These are phyloP conservation scores for Diplodia sapinea DNA, from an alignment of 2,329 filamentous ascomycete genomes.

Conservation along the genomic window DNA sequence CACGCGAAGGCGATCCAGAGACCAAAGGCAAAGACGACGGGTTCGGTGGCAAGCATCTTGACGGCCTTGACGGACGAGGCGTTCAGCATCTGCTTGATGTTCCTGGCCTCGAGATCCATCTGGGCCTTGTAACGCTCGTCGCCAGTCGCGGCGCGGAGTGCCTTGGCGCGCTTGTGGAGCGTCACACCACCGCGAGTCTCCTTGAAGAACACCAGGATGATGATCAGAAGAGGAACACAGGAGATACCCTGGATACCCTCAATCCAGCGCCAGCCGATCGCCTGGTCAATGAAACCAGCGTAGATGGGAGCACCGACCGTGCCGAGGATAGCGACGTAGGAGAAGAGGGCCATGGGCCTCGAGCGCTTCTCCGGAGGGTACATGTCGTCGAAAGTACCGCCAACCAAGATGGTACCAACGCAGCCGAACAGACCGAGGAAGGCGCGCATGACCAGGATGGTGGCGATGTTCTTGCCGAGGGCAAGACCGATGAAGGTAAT, in stretches of 20 bases:
- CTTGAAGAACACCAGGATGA: conserved; percentile 53
- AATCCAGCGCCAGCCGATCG: conserved; percentile 61
- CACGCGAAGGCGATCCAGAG: conserved; percentile 61
- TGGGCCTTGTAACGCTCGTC: conserved; percentile 58
- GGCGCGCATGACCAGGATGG: conserved; percentile 55
- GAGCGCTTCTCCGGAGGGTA: conserved; percentile 54
- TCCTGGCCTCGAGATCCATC: conserved; percentile 59
- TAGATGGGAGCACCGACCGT: conserved; percentile 61
- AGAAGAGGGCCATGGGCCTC: conserved; percentile 56
- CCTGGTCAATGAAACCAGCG: conserved; percentile 60
- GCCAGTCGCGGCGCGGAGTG: conserved; percentile 54
- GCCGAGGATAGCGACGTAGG: conserved; percentile 58
- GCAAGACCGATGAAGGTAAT: conserved; percentile 57
- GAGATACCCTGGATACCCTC: conserved; percentile 60
- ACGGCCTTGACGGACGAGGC: conserved; percentile 60
- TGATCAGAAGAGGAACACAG: conserved; percentile 56
- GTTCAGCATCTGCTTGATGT: conserved; percentile 54
- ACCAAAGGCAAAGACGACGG: conserved; percentile 58
- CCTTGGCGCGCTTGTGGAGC: conserved; percentile 58
- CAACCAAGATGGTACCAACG: conserved; percentile 58
- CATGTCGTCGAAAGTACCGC: conserved; percentile 59
- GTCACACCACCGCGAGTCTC: conserved; percentile 56
- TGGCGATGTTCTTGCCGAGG: conserved; percentile 56
- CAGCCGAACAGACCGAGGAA: conserved; percentile 58
- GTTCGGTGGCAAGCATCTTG: conserved; percentile 57